A percentile compares a stretch with the other conserved stretches of the same genome.
phyloP scores from a whole-genome alignment of 2,329 filamentous ascomycete species.

The Plectosphaerella cucumerina region DNA sequence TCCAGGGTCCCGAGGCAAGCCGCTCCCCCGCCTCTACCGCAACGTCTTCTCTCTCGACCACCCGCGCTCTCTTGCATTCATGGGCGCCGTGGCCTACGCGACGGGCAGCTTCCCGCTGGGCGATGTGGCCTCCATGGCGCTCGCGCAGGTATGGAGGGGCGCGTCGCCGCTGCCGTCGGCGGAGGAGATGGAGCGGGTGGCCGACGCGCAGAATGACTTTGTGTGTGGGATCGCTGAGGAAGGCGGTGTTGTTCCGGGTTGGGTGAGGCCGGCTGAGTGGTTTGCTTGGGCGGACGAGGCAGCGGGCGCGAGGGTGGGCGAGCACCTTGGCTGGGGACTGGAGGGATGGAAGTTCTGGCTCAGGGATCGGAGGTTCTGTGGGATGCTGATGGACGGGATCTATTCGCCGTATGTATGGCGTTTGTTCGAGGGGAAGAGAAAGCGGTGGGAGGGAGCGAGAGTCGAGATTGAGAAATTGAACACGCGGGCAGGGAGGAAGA shows the following conservation, averaged over 20 bases:
- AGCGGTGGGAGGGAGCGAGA: constrained; percentile 30
- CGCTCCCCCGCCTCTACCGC: constrained; percentile 28
- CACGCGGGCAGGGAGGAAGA: background rate
- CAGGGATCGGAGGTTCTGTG: constrained; percentile 28
- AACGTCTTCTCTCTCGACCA: constrained; percentile 34
- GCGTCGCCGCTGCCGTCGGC: constrained; percentile 21
- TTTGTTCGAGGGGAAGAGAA: constrained; percentile 34
- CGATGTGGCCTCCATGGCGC: constrained; percentile 33
- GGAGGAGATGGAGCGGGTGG: constrained; percentile 21
- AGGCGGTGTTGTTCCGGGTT: constrained; percentile 11
- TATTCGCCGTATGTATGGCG: constrained; percentile 35
- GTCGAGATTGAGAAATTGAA: background rate
- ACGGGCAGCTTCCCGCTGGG: constrained; percentile 25
- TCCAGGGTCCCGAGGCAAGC: constrained; percentile 20
- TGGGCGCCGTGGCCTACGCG: constrained; percentile 18
- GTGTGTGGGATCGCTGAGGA: constrained; percentile 15
- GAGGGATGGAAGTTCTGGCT: constrained; percentile 37
- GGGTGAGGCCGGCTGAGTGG: constrained; percentile 21
- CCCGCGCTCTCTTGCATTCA: constrained; percentile 29
- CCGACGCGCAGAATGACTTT: constrained; percentile 23
- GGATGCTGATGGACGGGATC: constrained; percentile 31
- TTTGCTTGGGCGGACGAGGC: constrained; percentile 29
- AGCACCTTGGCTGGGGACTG: constrained; percentile 35
- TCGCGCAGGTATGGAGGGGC: constrained; percentile 31
- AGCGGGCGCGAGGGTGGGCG: constrained; percentile 33